phyloP scores from a whole-genome alignment of 768 basidiomycete species.

The Russula brevipes region DNA sequence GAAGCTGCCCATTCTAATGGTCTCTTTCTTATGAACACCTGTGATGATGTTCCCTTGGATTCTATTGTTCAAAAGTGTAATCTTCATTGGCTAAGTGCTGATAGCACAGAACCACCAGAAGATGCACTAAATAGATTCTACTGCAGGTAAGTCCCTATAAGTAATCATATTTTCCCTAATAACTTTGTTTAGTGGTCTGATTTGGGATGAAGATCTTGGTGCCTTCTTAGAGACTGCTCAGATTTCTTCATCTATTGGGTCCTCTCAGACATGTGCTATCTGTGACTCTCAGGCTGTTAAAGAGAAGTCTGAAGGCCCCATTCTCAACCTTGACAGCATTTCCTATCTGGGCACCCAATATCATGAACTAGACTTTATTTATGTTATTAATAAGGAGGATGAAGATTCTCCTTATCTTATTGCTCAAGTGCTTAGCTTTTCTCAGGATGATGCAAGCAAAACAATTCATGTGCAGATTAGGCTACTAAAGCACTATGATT shows the following conservation, averaged over 20 bases:
- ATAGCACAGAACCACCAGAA: slow-evolving; percentile 46
- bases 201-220: slow-evolving; percentile 46
- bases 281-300: slow-evolving; percentile 9
- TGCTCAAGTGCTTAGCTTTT: slow-evolving; percentile 49
- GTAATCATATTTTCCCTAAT: background rate
- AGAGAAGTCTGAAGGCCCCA: slow-evolving; percentile 16
- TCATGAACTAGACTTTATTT: slow-evolving; percentile 60
- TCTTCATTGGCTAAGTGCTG: slow-evolving; percentile 38
- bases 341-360: slow-evolving; percentile 43
- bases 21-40: slow-evolving; percentile 51
- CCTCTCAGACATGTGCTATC: slow-evolving; percentile 27
- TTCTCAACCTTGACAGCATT: slow-evolving; percentile 34
- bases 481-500: slow-evolving; percentile 45
- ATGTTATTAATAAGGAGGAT: slow-evolving; percentile 35
- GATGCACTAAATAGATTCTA: slow-evolving; percentile 46
- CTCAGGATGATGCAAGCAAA: slow-evolving; percentile 22
- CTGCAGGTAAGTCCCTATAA: slow-evolving; percentile 40
- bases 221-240: slow-evolving; percentile 44
- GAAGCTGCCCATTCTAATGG: slow-evolving; percentile 60
- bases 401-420: slow-evolving; percentile 41
- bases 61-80: slow-evolving; percentile 58
- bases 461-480: slow-evolving; percentile 36
- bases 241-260: slow-evolving; percentile 29
- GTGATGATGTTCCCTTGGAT: slow-evolving; percentile 50
- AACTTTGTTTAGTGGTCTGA: slow-evolving; percentile 35